Evolutionary conservation across 495 filamentous ascomycete species (phyloP).

Genomic region (Xylaria longipes): DNA sequence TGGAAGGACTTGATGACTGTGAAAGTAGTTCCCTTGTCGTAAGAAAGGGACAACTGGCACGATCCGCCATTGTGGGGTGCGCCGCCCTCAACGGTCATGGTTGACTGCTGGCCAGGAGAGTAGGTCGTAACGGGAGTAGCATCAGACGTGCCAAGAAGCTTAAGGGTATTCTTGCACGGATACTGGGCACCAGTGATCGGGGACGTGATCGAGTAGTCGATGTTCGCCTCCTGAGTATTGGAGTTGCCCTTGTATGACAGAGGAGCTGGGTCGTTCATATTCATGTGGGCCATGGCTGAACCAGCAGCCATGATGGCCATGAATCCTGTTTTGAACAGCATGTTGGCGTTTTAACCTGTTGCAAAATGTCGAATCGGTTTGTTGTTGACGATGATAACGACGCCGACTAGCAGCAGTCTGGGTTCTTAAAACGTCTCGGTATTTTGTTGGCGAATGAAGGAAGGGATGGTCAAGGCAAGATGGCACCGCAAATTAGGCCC

Average conservation of each 20-base stretch:
- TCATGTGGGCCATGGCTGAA: slow-evolving; percentile 61
- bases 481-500: slow-evolving; percentile 7
- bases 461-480: background rate
- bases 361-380: background rate
- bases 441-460: slow-evolving; percentile 5
- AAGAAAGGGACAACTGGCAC: slow-evolving; percentile 69
- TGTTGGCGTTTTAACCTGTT: slow-evolving; percentile 32
- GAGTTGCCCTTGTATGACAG: slow-evolving; percentile 61
- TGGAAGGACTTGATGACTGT: slow-evolving; percentile 70
- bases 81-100: slow-evolving; percentile 62
- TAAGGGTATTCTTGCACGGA: slow-evolving; percentile 73
- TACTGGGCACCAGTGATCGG: slow-evolving; percentile 61
- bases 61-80: slow-evolving; percentile 69
- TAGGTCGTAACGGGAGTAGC: slow-evolving; percentile 57
- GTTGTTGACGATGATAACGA: background rate
- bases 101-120: slow-evolving; percentile 61
- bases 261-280: slow-evolving; percentile 62
- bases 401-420: slow-evolving; percentile 17
- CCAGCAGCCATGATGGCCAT: slow-evolving; percentile 43
- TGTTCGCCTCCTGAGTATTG: slow-evolving; percentile 44
- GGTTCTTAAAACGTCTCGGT: background rate
- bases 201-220: slow-evolving; percentile 64
- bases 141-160: slow-evolving; percentile 54
- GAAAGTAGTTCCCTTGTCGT: slow-evolving; percentile 67
- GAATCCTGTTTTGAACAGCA: slow-evolving; percentile 43